Base-by-base conservation (phyloP, 306 rosid genomes). In the Dryas drummondii region DNA sequence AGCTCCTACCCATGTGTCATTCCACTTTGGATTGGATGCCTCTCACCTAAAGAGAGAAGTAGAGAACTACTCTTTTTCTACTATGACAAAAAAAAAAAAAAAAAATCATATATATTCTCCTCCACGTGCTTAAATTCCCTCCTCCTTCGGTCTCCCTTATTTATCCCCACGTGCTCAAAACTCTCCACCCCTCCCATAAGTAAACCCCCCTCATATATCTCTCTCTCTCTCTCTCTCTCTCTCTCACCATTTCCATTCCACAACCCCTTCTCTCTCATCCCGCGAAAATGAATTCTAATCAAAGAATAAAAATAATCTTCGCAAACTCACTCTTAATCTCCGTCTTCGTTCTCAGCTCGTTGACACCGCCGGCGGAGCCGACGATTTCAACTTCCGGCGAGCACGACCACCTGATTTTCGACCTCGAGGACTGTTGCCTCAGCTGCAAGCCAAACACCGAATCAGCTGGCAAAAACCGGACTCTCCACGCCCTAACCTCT, bases 111-210 rank as follows among this genome's bases (percentile, higher is more conserved):
- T 67, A 55, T 73, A 66, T 72, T 77, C 67, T 41, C 37, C 60
- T 51, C 80, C 86, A 79, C 84, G 82, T 85, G 84, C 68, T 63
- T 26, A 71, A 85, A 71, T 75, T 60, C 76, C 58, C 11, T 9
- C 53, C 19, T 1, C 17, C 16, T 6, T 64, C 8, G 1, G 8
- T 60, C 13, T 4, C 44, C 6, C 41, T 5, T 1, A 1, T 55
- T 64, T 73, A 47, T 72, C 75, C 46, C 57, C 77, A 78, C 77
- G 81, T 79, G 74, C 65, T 65, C 13, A 14, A 49, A 37, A 59
- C 16, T 71, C 14, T 12, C 32, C 48, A 13, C 42, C 1, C 16
- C 44, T 42, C 59, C 40, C 15, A 3, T 6, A n/a, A 48, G 11
- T 46, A 4, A 19, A 17, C 48, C 9, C 22, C 49, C 27, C 54